Evolutionary conservation across 495 filamentous ascomycete genomes (phyloP), one percentile per base, ranked within the genome.

Genomic region (Xylaria castorea): DNA sequence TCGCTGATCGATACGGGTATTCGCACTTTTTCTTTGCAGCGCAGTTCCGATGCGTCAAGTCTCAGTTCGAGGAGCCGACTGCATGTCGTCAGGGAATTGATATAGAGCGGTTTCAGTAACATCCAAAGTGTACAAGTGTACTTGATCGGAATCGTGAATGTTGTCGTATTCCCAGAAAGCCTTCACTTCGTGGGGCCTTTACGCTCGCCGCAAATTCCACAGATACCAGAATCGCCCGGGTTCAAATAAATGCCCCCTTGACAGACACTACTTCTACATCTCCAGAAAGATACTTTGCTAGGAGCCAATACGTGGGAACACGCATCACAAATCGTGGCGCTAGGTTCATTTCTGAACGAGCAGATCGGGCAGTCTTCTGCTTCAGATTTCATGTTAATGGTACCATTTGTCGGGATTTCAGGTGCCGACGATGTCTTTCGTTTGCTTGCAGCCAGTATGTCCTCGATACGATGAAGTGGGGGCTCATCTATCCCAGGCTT

Each of bases 261-360:
- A 75, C 91, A 93, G 3, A 79, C 74, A 18, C 75, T 73, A 75
- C 87, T 89, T 25, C 74, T 76, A 75, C 92, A 94, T 42, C 81
- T 82, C 92, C 92, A 94, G 27, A 86, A 80, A 3, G 82, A 77
- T 40, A 90, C 81, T 53, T 82, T 84, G 16, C 76, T 65, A 0
- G 84, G 77, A 48, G 89, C 81, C 22, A 94, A 83, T 9, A 93
- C 91, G 72, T 93, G 87, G 34, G 89, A 85, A 73, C 92, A 94
- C 57, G 89, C 86, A 4, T 78, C 76, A 76, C 92, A 94, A 14
- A 87, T 89, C 2, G 87, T 75, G 27, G 87, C 80, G 30, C 71
- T 65, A 0, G 72, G 53, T 12, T 83, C 82, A 76, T 92, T 93
- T 34, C 77, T 76, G 71, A 91, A 86, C 3, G 91, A 91, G 75